phyloP scores from a whole-genome alignment of 768 basidiomycete genomes.

The Psilocybe tampanensis region DNA sequence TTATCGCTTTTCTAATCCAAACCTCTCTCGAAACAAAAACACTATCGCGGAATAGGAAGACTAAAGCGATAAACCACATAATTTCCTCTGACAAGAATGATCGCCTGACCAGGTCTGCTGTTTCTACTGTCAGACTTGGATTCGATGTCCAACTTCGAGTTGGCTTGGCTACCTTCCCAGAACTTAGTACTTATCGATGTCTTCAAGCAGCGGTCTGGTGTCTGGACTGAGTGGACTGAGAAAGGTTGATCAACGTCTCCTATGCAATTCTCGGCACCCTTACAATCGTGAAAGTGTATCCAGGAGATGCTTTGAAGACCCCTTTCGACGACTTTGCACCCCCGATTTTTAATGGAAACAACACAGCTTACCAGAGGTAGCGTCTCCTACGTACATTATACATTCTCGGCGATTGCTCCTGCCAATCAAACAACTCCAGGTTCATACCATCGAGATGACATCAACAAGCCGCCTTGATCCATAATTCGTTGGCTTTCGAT shows the following conservation, averaged over 20 bases:
- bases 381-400: not conserved
- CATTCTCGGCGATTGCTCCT: not conserved
- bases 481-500: constrained; percentile 6
- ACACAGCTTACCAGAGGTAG: constrained; percentile 8
- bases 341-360: constrained; percentile 3
- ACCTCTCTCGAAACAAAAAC: not conserved
- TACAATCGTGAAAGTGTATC: not conserved
- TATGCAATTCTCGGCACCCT: not conserved
- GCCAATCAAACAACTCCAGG: not conserved
- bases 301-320: not conserved
- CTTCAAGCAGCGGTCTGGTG: too few species aligned
- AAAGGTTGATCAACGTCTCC: not conserved
- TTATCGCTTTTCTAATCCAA: not conserved
- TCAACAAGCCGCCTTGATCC: not conserved
- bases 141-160: too few species aligned
- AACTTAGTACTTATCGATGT: too few species aligned
- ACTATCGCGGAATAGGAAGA: not conserved
- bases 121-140: too few species aligned
- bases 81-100: not conserved
- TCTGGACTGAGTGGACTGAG: not conserved
- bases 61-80: not conserved
- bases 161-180: too few species aligned
- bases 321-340: constrained; percentile 6
- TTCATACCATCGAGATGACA: constrained; percentile 14
- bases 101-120: too few species aligned